Evolutionary conservation across 2,329 filamentous ascomycete genomes (phyloP).

Genomic region (Ophidiomyces ophidiicola): DNA sequence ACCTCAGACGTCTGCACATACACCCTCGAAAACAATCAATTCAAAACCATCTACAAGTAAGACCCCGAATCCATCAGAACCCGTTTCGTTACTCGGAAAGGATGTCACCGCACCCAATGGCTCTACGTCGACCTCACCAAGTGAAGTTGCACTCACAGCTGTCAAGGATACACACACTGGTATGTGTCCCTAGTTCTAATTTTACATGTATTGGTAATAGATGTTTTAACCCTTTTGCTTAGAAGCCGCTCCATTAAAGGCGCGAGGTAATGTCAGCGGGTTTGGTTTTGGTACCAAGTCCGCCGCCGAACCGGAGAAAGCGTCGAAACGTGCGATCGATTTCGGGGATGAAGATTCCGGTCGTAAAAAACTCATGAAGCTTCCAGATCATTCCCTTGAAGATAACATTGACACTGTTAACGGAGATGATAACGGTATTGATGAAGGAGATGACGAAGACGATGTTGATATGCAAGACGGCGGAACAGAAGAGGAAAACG

Average conservation of each 20-base stretch:
- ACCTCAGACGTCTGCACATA: constrained; percentile 37
- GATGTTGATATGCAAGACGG: constrained; percentile 65
- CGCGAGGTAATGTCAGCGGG: constrained; percentile 61
- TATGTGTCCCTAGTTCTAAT: too few species aligned
- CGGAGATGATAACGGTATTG: constrained; percentile 36
- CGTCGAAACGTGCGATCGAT: constrained; percentile 61
- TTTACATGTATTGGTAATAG: background rate
- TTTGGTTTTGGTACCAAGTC: constrained; percentile 69
- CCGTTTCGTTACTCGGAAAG: constrained; percentile 42
- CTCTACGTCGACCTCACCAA: constrained; percentile 35
- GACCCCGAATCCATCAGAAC: constrained; percentile 47
- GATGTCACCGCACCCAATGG: constrained; percentile 42
- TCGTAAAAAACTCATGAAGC: constrained; percentile 78
- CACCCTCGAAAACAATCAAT: constrained; percentile 70
- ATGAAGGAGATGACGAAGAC: constrained; percentile 54
- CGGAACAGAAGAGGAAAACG: constrained; percentile 74
- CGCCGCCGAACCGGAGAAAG: constrained; percentile 52
- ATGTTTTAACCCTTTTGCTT: constrained; percentile 9
- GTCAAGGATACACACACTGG: too few species aligned
- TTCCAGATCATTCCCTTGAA: constrained; percentile 63
- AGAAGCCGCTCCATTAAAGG: constrained; percentile 47
- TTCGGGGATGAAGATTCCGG: constrained; percentile 81
- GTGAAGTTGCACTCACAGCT: constrained; percentile 22
- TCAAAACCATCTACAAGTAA: constrained; percentile 79
- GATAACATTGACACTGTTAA: constrained; percentile 46